A percentile compares a stretch with the other conserved stretches of the same genome.
Evolutionary conservation across 371 early-diverging fungal genomes (phyloP).

Genomic region (Smittium culicis): DNA sequence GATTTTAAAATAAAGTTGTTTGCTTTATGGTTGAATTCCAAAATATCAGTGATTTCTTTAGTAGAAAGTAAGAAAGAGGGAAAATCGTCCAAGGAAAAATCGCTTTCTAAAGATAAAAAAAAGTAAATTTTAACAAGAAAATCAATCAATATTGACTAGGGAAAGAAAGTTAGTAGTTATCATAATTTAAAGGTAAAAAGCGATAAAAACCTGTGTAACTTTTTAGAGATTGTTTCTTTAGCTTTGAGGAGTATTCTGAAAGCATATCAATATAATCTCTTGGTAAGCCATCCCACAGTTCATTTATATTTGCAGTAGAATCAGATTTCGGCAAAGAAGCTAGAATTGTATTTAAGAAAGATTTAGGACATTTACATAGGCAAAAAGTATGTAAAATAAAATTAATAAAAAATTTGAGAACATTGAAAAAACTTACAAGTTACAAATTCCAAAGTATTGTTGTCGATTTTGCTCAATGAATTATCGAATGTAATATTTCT

Average conservation of each 20-base stretch:
- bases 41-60: too few species aligned
- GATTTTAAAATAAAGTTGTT: not conserved
- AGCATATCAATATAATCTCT: not conserved
- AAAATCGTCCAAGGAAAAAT: too few species aligned
- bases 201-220: not conserved
- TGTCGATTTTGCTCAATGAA: not conserved
- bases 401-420: not conserved
- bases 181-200: not conserved
- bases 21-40: too few species aligned
- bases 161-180: too few species aligned
- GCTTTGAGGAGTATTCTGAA: not conserved
- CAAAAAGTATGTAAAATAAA: not conserved
- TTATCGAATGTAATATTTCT: constrained; percentile 4
- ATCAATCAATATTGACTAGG: too few species aligned
- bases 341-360: not conserved
- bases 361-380: not conserved
- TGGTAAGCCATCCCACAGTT: not conserved
- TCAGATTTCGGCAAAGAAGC: not conserved
- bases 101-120: not conserved
- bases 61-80: too few species aligned
- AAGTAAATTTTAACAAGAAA: not conserved
- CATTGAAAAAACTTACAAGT: not conserved
- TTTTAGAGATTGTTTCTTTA: not conserved
- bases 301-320: not conserved
- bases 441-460: not conserved